Base-by-base conservation (phyloP, 768 basidiomycete genomes). In the Mrakia gelida region DNA sequence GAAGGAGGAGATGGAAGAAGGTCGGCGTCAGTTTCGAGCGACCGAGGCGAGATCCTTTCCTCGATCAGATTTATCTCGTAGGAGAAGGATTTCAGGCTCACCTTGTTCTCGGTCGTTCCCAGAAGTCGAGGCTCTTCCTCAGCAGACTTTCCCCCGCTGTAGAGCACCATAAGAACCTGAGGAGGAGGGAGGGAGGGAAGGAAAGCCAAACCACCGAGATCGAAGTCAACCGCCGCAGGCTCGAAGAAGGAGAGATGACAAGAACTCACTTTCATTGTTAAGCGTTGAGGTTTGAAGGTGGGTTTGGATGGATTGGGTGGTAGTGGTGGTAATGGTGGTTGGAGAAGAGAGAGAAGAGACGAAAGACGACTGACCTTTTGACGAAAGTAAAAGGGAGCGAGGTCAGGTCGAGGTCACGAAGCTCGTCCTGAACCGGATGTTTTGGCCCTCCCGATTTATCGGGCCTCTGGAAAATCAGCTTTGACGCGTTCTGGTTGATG, bases 41-140 rank as follows among this genome's bases (percentile, higher is more conserved):
- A 38, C 7, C 0, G 54, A 59, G n/a, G 10, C 45, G 45, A 45
- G 45, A 45, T 45, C 45, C 45, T 15, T 26, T 23, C 23, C 59
- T 18, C n/a, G 18, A 10, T 62, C 26, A 34, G 49, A 52, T 52
- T 1, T 1, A 15, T 13, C 6, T 30, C 26, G 56, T 34, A 32
- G 6, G 8, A 41, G 2, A 61, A 6, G 34, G 3, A 32, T 9
- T 11, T 18, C 11, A 26, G 30, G 43, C 41, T 1, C 23, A 75
- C 74, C 43, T 70, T 80, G 85, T 94, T 94, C 85, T 94, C 91
- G 77, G 89, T 87, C 28, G 92, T 92, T 72, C 92, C 92, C 32
- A 93, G 87, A 34, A 93, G 89, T 84, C 91, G 90, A 59, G 90
- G 88, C 84, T 93, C 91, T 81, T 90, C 85, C 80, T 85, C 80